Percentiles rank a stretch among this genome's conserved stretches.
phyloP scores from a whole-genome alignment of 192 early-diverging fungal genomes.

The Backusella luteola region DNA sequence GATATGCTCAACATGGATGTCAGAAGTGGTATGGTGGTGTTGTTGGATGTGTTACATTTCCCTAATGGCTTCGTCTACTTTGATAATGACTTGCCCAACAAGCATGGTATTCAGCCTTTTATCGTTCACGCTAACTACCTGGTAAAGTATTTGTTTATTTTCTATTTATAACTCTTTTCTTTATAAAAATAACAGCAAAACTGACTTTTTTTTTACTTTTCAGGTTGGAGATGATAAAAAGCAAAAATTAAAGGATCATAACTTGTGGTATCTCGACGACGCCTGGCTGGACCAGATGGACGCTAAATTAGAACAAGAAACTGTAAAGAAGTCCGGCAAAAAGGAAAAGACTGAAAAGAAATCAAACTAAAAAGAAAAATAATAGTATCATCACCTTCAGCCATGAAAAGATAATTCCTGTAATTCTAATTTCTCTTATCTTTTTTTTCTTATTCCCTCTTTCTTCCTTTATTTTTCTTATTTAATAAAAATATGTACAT shows the following conservation, averaged over 20 bases:
- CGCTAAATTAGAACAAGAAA: slow-evolving; percentile 1
- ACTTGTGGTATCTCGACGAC: slow-evolving; percentile 20
- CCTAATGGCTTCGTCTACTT: slow-evolving; percentile 29
- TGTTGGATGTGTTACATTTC: slow-evolving; percentile 28
- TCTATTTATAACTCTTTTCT: neutral
- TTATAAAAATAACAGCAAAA: neutral
- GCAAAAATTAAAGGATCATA: slow-evolving; percentile 5
- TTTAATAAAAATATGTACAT: slow-evolving; percentile 2
- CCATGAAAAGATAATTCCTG: neutral
- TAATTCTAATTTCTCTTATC: neutral
- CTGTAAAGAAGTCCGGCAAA: neutral
- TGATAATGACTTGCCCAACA: slow-evolving; percentile 1
- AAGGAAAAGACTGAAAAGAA: neutral
- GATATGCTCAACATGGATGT: slow-evolving; percentile 8
- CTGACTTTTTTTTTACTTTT: neutral
- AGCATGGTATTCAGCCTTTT: slow-evolving; percentile 12
- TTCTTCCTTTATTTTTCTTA: neutral
- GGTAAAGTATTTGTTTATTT: slow-evolving; percentile 12
- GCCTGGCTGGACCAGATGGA: slow-evolving; percentile 12
- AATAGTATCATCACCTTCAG: neutral
- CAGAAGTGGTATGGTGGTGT: neutral
- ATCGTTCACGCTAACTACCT: slow-evolving; percentile 33
- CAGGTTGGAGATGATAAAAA: slow-evolving; percentile 23
- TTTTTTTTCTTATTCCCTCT: neutral
- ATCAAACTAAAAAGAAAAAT: neutral